phyloP scores from a whole-genome alignment of 768 basidiomycete genomes.

The Auriscalpium vulgare region DNA sequence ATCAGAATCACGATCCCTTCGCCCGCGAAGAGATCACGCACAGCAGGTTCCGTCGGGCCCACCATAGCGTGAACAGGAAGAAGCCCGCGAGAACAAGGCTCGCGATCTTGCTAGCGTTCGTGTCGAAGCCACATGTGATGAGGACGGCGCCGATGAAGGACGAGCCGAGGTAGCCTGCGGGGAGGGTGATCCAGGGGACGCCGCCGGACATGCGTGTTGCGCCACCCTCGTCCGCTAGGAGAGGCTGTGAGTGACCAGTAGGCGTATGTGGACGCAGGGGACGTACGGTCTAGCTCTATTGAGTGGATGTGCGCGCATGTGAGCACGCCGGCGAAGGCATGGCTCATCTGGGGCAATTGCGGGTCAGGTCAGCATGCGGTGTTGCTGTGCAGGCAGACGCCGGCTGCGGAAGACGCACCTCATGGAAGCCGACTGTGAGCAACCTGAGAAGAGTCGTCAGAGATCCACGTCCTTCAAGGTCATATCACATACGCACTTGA shows the following conservation, averaged over 20 bases:
- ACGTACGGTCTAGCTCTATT: slow-evolving; percentile 80
- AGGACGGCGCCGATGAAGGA: slow-evolving; percentile 81
- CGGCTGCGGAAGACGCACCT: slow-evolving; percentile 35
- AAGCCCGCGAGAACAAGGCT: slow-evolving; percentile 74
- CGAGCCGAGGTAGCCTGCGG: slow-evolving; percentile 81
- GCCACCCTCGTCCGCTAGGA: slow-evolving; percentile 78
- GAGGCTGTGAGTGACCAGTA: neutral
- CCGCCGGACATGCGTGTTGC: slow-evolving; percentile 85
- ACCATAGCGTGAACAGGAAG: slow-evolving; percentile 85
- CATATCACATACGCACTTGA: slow-evolving; percentile 59
- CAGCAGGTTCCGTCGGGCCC: slow-evolving; percentile 73
- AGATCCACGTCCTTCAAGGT: neutral
- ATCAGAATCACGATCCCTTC: neutral
- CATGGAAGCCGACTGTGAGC: slow-evolving; percentile 84
- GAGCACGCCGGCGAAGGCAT: slow-evolving; percentile 70
- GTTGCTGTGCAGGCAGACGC: neutral
- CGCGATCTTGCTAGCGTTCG: slow-evolving; percentile 82
- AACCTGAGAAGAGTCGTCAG: slow-evolving; percentile 34
- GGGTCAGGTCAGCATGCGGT: neutral
- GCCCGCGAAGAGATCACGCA: slow-evolving; percentile 25
- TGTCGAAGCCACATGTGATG: slow-evolving; percentile 85
- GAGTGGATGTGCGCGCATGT: slow-evolving; percentile 85
- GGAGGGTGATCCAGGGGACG: slow-evolving; percentile 71
- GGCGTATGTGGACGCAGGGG: slow-evolving; percentile 4
- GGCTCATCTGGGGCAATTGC: slow-evolving; percentile 58